These are phyloP conservation scores for Heliamphora pulchella DNA, from an alignment of 179 eudicot species.

Conservation along the genomic window DNA sequence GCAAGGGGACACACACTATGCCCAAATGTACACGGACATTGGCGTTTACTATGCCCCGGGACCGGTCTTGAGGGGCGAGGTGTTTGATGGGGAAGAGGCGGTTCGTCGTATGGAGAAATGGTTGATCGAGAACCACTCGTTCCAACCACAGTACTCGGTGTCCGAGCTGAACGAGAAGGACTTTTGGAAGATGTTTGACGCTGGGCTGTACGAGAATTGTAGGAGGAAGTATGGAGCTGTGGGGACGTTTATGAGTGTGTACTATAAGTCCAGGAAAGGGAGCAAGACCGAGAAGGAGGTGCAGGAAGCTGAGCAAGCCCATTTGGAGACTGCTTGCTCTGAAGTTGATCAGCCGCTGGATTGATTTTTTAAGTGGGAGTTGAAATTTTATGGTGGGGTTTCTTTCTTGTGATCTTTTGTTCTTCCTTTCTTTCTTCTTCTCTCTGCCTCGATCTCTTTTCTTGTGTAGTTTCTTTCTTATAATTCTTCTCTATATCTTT, in stretches of 20 bases:
- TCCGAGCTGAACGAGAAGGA: slow-evolving; percentile 75
- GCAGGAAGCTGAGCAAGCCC: slow-evolving; percentile 76
- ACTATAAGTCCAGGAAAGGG: slow-evolving; percentile 93
- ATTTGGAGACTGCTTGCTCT: slow-evolving; percentile 58
- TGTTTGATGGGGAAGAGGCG: slow-evolving; percentile 73
- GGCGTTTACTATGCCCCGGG: slow-evolving; percentile 95
- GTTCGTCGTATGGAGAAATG: slow-evolving; percentile 69
- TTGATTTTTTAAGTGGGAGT: slow-evolving; percentile 8
- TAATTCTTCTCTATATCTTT: no score
- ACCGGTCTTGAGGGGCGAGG: slow-evolving; percentile 82
- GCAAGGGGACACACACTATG: slow-evolving; percentile 74
- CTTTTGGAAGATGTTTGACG: slow-evolving; percentile 95
- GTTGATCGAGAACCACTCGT: slow-evolving; percentile 85
- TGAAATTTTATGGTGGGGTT: slow-evolving; percentile 2
- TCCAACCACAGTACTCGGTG: slow-evolving; percentile 85
- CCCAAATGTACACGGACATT: slow-evolving; percentile 93
- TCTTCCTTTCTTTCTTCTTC: not conserved
- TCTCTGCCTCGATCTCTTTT: no score
- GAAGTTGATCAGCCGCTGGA: slow-evolving; percentile 39
- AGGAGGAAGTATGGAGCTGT: slow-evolving; percentile 80
- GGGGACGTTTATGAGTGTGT: slow-evolving; percentile 94
- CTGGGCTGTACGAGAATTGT: slow-evolving; percentile 64
- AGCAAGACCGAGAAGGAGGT: slow-evolving; percentile 93
- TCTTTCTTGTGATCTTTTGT: not conserved
- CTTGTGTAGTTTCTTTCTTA: no score